Percentiles rank a stretch among this genome's conserved stretches.
phyloP scores from a whole-genome alignment of 371 early-diverging fungal genomes.

The Mucor piriformis region DNA sequence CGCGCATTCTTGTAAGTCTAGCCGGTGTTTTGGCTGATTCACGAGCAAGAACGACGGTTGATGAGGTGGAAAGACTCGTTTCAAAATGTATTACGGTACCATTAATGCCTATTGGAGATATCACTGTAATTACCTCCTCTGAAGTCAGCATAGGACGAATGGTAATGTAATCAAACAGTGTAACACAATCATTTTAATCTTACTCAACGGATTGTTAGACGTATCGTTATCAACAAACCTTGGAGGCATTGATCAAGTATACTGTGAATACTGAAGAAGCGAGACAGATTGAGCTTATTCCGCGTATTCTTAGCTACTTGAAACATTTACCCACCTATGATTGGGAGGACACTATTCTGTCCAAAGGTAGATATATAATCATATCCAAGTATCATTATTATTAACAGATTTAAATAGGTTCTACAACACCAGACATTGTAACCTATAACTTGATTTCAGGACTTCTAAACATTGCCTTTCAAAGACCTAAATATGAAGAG shows the following conservation, averaged over 20 bases:
- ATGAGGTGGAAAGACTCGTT: constrained; percentile 39
- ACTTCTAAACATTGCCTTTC: constrained; percentile 54
- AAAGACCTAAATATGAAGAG: constrained; percentile 35
- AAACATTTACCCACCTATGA: constrained; percentile 32
- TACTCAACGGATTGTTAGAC: constrained; percentile 30
- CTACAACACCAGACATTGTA: constrained; percentile 44
- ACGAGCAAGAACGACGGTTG: constrained; percentile 35
- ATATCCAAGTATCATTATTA: too few relatives aligned
- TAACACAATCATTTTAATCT: not conserved
- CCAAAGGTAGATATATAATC: constrained; percentile 45
- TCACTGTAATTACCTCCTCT: constrained; percentile 25
- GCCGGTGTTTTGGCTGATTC: constrained; percentile 57
- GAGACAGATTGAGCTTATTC: constrained; percentile 34
- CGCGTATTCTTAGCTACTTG: constrained; percentile 35
- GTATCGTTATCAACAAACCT: constrained; percentile 41
- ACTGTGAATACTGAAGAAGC: constrained; percentile 35
- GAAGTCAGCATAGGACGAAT: constrained; percentile 21
- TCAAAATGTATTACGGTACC: constrained; percentile 43
- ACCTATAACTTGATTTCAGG: constrained; percentile 44
- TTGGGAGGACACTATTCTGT: constrained; percentile 30
- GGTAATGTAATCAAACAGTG: constrained; percentile 18
- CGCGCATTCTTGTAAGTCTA: constrained; percentile 63
- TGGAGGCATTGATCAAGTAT: constrained; percentile 50
- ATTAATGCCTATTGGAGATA: constrained; percentile 21
- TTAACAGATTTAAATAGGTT: constrained; percentile 8